Percentiles rank a stretch among this genome's conserved stretches.
Evolutionary conservation across 495 filamentous ascomycete genomes (phyloP).

Genomic region (Jackrogersella minutella): DNA sequence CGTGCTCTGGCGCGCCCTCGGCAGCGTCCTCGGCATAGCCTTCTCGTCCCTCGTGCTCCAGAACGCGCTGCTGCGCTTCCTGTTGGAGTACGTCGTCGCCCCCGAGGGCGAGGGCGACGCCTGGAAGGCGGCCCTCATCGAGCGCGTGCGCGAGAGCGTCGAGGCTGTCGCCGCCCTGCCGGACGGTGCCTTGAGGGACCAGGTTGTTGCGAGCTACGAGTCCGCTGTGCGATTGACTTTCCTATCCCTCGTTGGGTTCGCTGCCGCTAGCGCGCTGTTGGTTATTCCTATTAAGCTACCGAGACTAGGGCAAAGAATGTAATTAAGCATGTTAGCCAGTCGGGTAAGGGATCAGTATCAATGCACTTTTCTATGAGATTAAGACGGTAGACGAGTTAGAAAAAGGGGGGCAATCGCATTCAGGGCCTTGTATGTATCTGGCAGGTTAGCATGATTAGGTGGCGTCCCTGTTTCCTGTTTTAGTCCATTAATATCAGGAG

Average conservation of each 20-base stretch:
- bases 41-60: conserved; percentile 77
- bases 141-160: conserved; percentile 51
- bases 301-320: conserved; percentile 49
- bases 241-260: conserved; percentile 59
- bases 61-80: conserved; percentile 68
- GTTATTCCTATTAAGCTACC: conserved; percentile 63
- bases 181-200: conserved; percentile 44
- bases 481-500: background rate
- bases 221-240: conserved; percentile 65
- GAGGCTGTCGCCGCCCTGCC: conserved; percentile 51
- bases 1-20: conserved; percentile 72
- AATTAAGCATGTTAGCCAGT: background rate
- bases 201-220: conserved; percentile 68
- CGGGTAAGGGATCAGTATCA: conserved; percentile 2
- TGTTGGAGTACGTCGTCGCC: conserved; percentile 65
- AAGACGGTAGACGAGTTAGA: too few relatives aligned
- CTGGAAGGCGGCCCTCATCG: conserved; percentile 48
- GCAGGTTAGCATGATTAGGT: too few relatives aligned
- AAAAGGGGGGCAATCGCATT: too few relatives aligned
- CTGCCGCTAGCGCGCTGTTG: conserved; percentile 57
- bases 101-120: conserved; percentile 49
- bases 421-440: too few relatives aligned
- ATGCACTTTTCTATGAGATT: too few relatives aligned
- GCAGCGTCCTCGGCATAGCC: conserved; percentile 75
- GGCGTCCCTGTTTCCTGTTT: background rate